A percentile compares a stretch with the other conserved stretches of the same genome.
Conservation (phyloP, 2,329 filamentous ascomycete genomes). For the Colletotrichum cordylinicola region DNA sequence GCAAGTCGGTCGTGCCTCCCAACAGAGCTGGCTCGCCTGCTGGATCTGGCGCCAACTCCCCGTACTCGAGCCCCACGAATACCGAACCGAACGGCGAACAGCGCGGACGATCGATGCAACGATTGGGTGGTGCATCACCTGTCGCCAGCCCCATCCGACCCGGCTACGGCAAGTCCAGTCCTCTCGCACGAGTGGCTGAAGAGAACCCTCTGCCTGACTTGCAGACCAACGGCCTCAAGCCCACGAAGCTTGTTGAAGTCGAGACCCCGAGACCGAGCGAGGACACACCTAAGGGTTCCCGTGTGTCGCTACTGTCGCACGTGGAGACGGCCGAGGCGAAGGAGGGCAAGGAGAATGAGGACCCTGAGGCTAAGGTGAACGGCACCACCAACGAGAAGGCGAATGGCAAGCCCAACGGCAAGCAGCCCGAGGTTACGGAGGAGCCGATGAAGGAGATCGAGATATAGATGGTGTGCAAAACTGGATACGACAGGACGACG, state of each 20-base stretch:
- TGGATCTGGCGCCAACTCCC: constrained; percentile 57
- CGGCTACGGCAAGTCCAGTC: constrained; percentile 68
- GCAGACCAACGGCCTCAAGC: constrained; percentile 41
- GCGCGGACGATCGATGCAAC: constrained; percentile 75
- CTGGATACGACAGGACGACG: constrained; percentile 30
- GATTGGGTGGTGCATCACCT: constrained; percentile 69
- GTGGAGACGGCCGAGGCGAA: constrained; percentile 39
- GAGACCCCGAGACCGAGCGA: constrained; percentile 57
- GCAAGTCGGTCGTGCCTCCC: constrained; percentile 53
- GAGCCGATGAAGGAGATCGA: constrained; percentile 68
- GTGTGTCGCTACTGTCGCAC: constrained; percentile 35
- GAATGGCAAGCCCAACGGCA: constrained; percentile 45
- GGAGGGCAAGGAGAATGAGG: constrained; percentile 42
- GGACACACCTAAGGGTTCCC: constrained; percentile 42
- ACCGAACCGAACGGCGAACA: constrained; percentile 62
- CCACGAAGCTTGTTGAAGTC: constrained; percentile 60
- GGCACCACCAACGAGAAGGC: constrained; percentile 43
- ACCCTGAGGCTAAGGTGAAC: constrained; percentile 40
- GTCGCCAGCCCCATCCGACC: constrained; percentile 69
- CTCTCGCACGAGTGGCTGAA: constrained; percentile 77
- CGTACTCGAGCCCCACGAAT: constrained; percentile 62
- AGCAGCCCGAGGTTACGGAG: constrained; percentile 48
- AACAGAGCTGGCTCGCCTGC: constrained; percentile 50
- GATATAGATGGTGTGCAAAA: constrained; percentile 48
- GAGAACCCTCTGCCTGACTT: constrained; percentile 55